phyloP scores from a whole-genome alignment of 148 eudicot species.

The Vaccinium darrowii region DNA sequence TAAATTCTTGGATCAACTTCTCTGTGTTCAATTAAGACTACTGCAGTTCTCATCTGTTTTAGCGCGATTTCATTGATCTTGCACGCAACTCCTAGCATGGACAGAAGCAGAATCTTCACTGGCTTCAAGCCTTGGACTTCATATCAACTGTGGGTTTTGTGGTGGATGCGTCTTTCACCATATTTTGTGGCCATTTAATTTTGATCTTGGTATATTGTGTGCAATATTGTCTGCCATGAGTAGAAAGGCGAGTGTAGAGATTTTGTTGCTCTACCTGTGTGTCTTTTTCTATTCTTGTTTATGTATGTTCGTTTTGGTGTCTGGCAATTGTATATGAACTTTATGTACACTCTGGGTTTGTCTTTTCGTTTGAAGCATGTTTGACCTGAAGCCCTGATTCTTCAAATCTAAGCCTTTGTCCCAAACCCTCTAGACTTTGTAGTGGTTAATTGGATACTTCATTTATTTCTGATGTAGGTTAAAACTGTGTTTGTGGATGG shows the following conservation, averaged over 20 bases:
- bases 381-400: not conserved
- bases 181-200: not conserved
- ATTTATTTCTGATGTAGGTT: slow-evolving; percentile 48
- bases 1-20: slow-evolving; percentile 33
- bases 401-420: not conserved
- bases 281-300: not conserved
- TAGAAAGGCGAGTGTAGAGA: not conserved
- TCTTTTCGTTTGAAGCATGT: not conserved
- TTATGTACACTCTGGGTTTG: not conserved
- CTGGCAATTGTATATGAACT: not conserved
- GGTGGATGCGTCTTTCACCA: not conserved
- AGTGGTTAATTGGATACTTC: not conserved
- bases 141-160: not conserved
- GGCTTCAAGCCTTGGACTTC: slow-evolving; percentile 8
- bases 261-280: not conserved
- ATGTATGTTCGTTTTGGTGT: not conserved
- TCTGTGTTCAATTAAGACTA: slow-evolving; percentile 11
- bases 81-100: not conserved
- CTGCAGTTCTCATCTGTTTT: slow-evolving; percentile 7
- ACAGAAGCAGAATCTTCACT: not conserved
- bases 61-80: not conserved
- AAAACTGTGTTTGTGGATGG: slow-evolving; percentile 95
- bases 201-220: not conserved
- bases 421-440: not conserved
- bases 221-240: not conserved